Base-by-base conservation (phyloP, 768 basidiomycete genomes). In the Pulveroboletus sp. region DNA sequence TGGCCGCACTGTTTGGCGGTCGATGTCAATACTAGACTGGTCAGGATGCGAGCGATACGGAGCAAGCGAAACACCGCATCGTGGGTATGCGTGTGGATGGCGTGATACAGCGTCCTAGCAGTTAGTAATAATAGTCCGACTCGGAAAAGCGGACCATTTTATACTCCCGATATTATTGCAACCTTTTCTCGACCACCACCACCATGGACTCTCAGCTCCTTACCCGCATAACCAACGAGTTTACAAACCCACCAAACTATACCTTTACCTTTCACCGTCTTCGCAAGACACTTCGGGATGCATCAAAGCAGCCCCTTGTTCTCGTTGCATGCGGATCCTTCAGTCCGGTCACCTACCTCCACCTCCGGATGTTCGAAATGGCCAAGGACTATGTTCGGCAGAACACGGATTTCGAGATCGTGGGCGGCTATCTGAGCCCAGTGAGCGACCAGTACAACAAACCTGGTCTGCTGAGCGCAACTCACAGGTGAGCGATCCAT, bases 311-410 rank as follows among this genome's bases (percentile, higher is more conserved):
- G 8, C 95, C 93, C n/a, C 72, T 97, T 57, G 90, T 94, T 47
- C 84, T 97, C 53, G 92, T 99, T 51, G 97, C 93, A 39, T 99
- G 97, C 64, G 97, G 95, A 24, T 95, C 92, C 47, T 97, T 97
- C 81, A 94, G 91, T 60, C 95, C 95, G 11, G 88, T 97, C 53
- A 97, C 94, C n/a, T 95, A 94, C 63, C 87, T 95, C 43, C 94
- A 97, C 64, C 81, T 97, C 53, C 90, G 97, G 57, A 97, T 99
- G 94, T 99, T 98, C 70, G 97, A 98, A 67, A 98, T 99, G 97
- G 97, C 95, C 47, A 89, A 87, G 71, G 97, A 98, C 75, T 94
- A 93, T 62, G 82, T 90, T 45, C 83, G 91, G 43, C 89, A 93
- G 60, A 91, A 94, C 68, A 93, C 91, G 40, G 75, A 89, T 55